phyloP scores from a whole-genome alignment of 768 basidiomycete species.

The Suillus clintonianus region DNA sequence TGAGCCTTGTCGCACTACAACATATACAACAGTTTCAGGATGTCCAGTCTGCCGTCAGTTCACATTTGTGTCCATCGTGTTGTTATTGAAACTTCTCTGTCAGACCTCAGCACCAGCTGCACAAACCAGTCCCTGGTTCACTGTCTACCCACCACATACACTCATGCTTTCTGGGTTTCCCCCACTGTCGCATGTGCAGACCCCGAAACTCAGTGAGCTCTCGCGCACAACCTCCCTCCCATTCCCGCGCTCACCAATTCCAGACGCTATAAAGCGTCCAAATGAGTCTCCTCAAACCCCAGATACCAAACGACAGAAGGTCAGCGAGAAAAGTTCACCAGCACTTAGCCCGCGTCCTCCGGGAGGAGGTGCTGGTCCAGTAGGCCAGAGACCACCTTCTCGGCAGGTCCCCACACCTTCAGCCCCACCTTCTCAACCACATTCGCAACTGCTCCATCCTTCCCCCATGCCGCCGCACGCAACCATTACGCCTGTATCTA shows the following conservation, averaged over 20 bases:
- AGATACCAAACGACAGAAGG: slow-evolving; percentile 46
- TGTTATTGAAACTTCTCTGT: not conserved
- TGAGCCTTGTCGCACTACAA: slow-evolving; percentile 50
- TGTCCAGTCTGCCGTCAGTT: slow-evolving; percentile 50
- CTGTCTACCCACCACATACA: slow-evolving; percentile 45
- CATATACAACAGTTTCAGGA: slow-evolving; percentile 51
- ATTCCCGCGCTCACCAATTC: slow-evolving; percentile 12
- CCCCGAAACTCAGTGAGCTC: slow-evolving; percentile 35
- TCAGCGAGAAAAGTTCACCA: slow-evolving; percentile 7
- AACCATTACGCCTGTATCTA: slow-evolving; percentile 20
- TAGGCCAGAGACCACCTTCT: slow-evolving; percentile 2
- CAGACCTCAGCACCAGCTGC: slow-evolving; percentile 37
- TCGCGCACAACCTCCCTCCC: slow-evolving; percentile 5
- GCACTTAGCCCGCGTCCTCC: not conserved
- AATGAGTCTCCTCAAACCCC: slow-evolving; percentile 42
- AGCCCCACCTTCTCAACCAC: not conserved
- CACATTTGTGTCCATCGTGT: not conserved
- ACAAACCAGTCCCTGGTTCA: slow-evolving; percentile 56
- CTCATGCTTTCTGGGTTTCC: slow-evolving; percentile 54
- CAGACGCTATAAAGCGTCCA: slow-evolving; percentile 43
- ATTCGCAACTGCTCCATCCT: slow-evolving; percentile 1
- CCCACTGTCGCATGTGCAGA: not conserved
- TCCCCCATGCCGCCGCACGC: slow-evolving; percentile 19
- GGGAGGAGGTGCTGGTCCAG: not conserved
- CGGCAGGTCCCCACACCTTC: slow-evolving; percentile 1